Evolutionary conservation across 2,329 filamentous ascomycete genomes (phyloP).

Genomic region (Calonectria ilicicola): DNA sequence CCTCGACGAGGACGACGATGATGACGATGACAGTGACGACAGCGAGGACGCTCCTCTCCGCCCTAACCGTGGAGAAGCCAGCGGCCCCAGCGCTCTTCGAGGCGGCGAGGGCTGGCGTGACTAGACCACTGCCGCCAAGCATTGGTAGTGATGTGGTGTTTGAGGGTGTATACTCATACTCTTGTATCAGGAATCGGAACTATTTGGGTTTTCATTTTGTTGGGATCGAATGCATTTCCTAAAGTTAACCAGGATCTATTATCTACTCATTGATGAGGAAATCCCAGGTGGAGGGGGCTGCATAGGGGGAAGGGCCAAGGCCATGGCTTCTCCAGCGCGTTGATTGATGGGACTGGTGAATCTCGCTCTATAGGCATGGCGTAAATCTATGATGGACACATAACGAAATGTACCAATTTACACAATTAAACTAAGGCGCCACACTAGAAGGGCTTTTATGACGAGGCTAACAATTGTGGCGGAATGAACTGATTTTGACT

Average conservation of each 20-base stretch:
- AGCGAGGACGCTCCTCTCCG: slow-evolving; percentile 49
- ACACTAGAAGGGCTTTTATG: neutral
- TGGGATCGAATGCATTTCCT: slow-evolving; percentile 12
- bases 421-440: neutral
- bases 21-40: slow-evolving; percentile 56
- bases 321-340: neutral
- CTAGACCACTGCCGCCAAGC: slow-evolving; percentile 30
- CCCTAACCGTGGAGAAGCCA: slow-evolving; percentile 41
- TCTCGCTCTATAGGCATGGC: neutral
- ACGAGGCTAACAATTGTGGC: neutral
- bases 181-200: slow-evolving; percentile 17
- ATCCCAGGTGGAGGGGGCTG: slow-evolving; percentile 25
- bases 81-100: slow-evolving; percentile 53
- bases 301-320: slow-evolving; percentile 5
- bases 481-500: neutral
- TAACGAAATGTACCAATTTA: slow-evolving; percentile 10
- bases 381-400: neutral
- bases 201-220: slow-evolving; percentile 18
- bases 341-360: neutral
- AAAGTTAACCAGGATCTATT: neutral
- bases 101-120: slow-evolving; percentile 62
- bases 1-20: slow-evolving; percentile 65
- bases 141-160: slow-evolving; percentile 6
- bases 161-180: slow-evolving; percentile 11
- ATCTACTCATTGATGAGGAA: neutral